Percentiles rank a stretch among this genome's conserved stretches.
phyloP scores from a whole-genome alignment of 1,139 yeast genomes.

The Pichia norvegensis region DNA sequence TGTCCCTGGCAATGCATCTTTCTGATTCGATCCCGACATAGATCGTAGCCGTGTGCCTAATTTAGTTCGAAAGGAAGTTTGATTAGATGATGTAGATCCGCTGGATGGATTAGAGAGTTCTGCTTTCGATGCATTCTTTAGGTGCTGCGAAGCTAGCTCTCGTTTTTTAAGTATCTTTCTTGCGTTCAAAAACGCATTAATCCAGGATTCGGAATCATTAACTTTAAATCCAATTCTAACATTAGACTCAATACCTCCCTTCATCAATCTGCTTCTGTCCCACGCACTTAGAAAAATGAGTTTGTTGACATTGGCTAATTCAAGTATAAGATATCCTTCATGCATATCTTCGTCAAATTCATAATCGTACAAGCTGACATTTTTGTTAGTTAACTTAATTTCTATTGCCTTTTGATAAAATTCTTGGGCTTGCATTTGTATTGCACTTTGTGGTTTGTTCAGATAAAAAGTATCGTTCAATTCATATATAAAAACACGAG shows the following conservation, averaged over 20 bases:
- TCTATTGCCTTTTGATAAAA: slow-evolving; percentile 39
- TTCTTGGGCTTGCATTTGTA: slow-evolving; percentile 25
- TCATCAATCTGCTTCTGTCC: slow-evolving; percentile 27
- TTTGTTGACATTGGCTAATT: slow-evolving; percentile 50
- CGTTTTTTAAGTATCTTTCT: slow-evolving; percentile 32
- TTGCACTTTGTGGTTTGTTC: slow-evolving; percentile 26
- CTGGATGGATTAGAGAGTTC: background rate
- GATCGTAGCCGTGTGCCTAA: background rate
- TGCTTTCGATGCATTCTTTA: background rate
- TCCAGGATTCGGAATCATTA: slow-evolving; percentile 36
- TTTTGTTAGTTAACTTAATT: slow-evolving; percentile 48
- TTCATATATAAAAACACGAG: slow-evolving; percentile 31
- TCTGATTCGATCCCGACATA: background rate
- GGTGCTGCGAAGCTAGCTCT: background rate
- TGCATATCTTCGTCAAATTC: slow-evolving; percentile 53
- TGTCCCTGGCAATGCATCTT: background rate
- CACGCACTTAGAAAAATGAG: slow-evolving; percentile 46
- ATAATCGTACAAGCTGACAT: slow-evolving; percentile 71
- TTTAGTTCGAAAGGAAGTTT: background rate
- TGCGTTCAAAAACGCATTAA: slow-evolving; percentile 41
- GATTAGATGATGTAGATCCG: background rate
- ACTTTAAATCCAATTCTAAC: slow-evolving; percentile 34
- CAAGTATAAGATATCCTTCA: slow-evolving; percentile 59
- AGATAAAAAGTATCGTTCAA: slow-evolving; percentile 25
- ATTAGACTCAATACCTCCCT: slow-evolving; percentile 32